These are phyloP conservation scores for Thymus quinquecostatus DNA, from an alignment of 257 asterid genomes.

Conservation along the genomic window DNA sequence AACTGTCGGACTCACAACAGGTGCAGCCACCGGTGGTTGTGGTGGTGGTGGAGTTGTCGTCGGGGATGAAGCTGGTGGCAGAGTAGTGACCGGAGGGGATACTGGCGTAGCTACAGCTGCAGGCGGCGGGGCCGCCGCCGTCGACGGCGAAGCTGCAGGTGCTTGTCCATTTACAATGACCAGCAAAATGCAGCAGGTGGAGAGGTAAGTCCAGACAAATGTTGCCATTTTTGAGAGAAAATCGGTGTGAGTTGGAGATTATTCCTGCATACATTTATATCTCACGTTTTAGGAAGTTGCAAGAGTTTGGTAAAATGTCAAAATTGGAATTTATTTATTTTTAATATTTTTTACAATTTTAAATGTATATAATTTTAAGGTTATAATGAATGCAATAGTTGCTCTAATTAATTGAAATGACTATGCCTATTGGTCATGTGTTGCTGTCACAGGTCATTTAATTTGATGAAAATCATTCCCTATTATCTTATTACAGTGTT, in stretches of 20 bases:
- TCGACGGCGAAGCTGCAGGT: slow-evolving; percentile 83
- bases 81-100: slow-evolving; percentile 47
- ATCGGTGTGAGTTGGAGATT: slow-evolving; percentile 36
- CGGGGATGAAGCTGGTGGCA: slow-evolving; percentile 50
- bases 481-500: slow-evolving; percentile 7
- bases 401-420: slow-evolving; percentile 33
- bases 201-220: slow-evolving; percentile 43
- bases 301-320: slow-evolving; percentile 56
- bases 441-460: slow-evolving; percentile 30
- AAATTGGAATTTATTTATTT: slow-evolving; percentile 14
- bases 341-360: not conserved
- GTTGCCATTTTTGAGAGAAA: slow-evolving; percentile 56
- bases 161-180: slow-evolving; percentile 69
- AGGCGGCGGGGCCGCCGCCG: slow-evolving; percentile 44
- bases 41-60: slow-evolving; percentile 57
- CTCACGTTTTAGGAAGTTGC: slow-evolving; percentile 14
- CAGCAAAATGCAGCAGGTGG: slow-evolving; percentile 57
- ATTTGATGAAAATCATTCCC: slow-evolving; percentile 26
- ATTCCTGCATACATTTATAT: slow-evolving; percentile 35
- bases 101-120: slow-evolving; percentile 50
- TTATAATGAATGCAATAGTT: slow-evolving; percentile 35
- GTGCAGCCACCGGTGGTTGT: slow-evolving; percentile 54
- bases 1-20: slow-evolving; percentile 50
- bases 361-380: too few relatives aligned
- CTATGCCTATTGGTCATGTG: slow-evolving; percentile 34